Conservation (phyloP, 495 filamentous ascomycete genomes). For the Tuber melanosporum region DNA sequence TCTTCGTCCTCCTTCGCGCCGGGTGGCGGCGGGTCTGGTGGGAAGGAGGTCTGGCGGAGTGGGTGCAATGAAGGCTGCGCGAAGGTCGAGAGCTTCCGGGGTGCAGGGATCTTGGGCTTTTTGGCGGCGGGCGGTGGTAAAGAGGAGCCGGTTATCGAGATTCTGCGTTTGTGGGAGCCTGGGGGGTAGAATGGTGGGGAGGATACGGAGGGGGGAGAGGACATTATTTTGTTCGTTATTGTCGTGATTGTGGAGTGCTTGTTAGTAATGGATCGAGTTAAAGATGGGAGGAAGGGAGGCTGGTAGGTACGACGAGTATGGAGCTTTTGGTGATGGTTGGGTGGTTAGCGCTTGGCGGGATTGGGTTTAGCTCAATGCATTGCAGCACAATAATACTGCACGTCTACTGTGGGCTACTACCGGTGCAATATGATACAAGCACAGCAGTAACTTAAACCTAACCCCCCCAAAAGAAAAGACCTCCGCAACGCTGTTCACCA, state of each 20-base stretch:
- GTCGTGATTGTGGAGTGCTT: not conserved
- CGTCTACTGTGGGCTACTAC: too few species aligned
- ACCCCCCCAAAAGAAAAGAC: not conserved
- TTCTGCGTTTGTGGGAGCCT: slow-evolving; percentile 35
- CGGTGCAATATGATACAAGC: too few species aligned
- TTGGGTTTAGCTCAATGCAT: not conserved
- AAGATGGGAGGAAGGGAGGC: not conserved
- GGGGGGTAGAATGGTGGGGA: slow-evolving; percentile 15
- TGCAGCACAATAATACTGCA: not conserved
- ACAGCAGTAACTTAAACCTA: not conserved
- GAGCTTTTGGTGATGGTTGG: not conserved
- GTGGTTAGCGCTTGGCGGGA: slow-evolving; percentile 23
- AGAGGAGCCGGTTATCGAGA: slow-evolving; percentile 32
- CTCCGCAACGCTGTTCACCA: not conserved
- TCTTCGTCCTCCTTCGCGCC: slow-evolving; percentile 47
- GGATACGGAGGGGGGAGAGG: slow-evolving; percentile 34
- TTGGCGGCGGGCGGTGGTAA: slow-evolving; percentile 20
- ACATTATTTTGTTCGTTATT: slow-evolving; percentile 13
- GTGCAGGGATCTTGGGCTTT: slow-evolving; percentile 34
- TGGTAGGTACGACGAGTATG: not conserved
- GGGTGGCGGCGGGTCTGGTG: slow-evolving; percentile 47
- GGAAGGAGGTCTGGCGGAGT: slow-evolving; percentile 67
- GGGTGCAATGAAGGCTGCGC: slow-evolving; percentile 48
- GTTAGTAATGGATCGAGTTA: not conserved
- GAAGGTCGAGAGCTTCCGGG: slow-evolving; percentile 24